Conservation (phyloP, 2,329 filamentous ascomycete genomes). For the Chaetomiaceae sp. region DNA sequence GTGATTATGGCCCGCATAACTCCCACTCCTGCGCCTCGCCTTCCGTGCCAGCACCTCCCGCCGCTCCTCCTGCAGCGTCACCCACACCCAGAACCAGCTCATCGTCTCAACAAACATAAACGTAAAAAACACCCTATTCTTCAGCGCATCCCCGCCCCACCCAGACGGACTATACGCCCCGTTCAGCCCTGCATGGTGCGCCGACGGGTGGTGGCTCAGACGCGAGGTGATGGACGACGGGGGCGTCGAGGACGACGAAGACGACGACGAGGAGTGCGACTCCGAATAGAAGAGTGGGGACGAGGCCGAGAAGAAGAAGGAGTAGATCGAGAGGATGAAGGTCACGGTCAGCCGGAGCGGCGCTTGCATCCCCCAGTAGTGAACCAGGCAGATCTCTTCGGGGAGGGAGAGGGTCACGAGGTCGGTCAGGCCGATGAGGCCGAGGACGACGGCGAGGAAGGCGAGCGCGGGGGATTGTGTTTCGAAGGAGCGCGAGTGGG, state of each 20-base stretch:
- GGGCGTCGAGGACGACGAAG: conserved; percentile 30
- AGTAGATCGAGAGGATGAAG: conserved; percentile 58
- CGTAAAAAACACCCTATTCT: conserved; percentile 80
- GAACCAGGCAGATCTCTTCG: conserved; percentile 58
- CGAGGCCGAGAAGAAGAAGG: conserved; percentile 54
- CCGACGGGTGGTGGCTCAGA: conserved; percentile 35
- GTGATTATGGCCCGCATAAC: not conserved
- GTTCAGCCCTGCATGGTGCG: conserved; percentile 31
- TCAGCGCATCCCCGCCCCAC: conserved; percentile 62
- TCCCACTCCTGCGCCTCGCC: conserved; percentile 27
- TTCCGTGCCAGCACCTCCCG: conserved; percentile 38
- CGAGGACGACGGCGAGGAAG: conserved; percentile 65
- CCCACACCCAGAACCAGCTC: conserved; percentile 82
- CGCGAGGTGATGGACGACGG: no score
- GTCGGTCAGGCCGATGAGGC: conserved; percentile 56
- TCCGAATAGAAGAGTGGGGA: conserved; percentile 44
- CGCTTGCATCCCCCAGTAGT: conserved; percentile 64
- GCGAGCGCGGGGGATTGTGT: conserved; percentile 65
- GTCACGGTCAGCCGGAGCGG: conserved; percentile 63
- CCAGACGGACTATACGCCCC: conserved; percentile 35
- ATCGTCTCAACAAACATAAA: conserved; percentile 81
- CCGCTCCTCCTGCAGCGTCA: conserved; percentile 64
- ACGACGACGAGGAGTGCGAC: conserved; percentile 18
- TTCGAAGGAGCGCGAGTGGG: conserved; percentile 62
- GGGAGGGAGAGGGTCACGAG: conserved; percentile 62